Evolutionary conservation across 148 eudicot genomes (phyloP), one percentile per base, ranked within the genome.

Genomic region (Rhododendron henanense): DNA sequence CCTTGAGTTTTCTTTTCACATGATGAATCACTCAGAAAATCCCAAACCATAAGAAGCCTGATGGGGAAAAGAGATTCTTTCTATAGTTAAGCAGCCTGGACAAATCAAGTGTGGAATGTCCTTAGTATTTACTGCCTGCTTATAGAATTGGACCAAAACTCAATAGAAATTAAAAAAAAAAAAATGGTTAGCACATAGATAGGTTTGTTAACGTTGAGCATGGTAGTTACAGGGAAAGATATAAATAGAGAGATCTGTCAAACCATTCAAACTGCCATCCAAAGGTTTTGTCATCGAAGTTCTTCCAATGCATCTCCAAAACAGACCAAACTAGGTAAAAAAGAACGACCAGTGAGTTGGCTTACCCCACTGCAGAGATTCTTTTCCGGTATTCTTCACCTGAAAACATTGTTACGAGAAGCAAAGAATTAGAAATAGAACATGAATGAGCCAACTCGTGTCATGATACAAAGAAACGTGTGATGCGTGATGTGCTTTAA

Each of bases 331-430:
- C 45, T n/a, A 19, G 19, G 65, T 71, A 47, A 53, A 11, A 37
- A 41, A 57, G 4, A 5, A 53, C 1, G 10, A 5, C 33, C 8
- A 15, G 81, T 28, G 37, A 31, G 28, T 51, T 31, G 44, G 79
- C 87, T 90, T 92, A 96, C 99, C 99, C 99, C 99, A 97, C 33
- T 97, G 99, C 73, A 97, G 16, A 14, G 98, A 91, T 88, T 97
- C 99, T 85, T 94, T 96, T 85, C 98, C 98, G 3, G 96, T 91
- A 81, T 84, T 91, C 88, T 92, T 97, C 37, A 96, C 98, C 99
- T 95, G 93, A 21, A 82, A 85, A 5, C 75, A 71, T 71, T 31
- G 48, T 18, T 6, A 44, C 9, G 41, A 37, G 48, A 10, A 82
- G 74, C 51, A 15, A 57, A 59, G 51, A 82, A 61, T 57, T 57